Evolutionary conservation across 352 stramenopile species (phyloP).

Genomic region (Peronospora belbahrii): DNA sequence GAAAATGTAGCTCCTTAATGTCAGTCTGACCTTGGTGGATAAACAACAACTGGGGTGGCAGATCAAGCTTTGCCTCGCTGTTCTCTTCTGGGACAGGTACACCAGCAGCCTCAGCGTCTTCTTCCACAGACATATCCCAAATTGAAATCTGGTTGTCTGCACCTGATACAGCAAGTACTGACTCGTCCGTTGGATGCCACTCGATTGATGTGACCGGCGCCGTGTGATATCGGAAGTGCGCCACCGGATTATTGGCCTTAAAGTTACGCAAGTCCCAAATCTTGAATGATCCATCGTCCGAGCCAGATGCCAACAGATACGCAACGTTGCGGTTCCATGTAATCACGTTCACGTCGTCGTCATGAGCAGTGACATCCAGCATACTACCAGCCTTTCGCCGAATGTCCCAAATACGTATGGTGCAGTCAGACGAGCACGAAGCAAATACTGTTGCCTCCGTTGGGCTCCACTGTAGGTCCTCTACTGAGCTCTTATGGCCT

Average conservation of each 20-base stretch:
- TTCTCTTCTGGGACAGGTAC: conserved; percentile 33
- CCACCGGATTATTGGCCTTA: conserved; percentile 82
- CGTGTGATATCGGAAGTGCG: conserved; percentile 93
- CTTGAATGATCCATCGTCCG: conserved; percentile 96
- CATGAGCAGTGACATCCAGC: conserved; percentile 90
- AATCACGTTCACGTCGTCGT: conserved; percentile 98
- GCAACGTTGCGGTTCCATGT: conserved; percentile 96
- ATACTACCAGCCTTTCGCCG: conserved; percentile 90
- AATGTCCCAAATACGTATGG: conserved; percentile 96
- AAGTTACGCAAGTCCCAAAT: conserved; percentile 97
- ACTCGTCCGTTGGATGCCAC: conserved; percentile 99
- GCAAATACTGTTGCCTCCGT: conserved; percentile 95
- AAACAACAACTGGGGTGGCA: conserved; percentile 98
- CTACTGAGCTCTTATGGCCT: conserved; percentile 89
- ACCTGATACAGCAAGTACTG: conserved; percentile 90
- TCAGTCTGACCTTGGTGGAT: conserved; percentile 98
- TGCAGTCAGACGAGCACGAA: conserved; percentile 90
- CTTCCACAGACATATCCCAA: conserved; percentile 99
- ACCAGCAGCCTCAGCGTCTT: conserved; percentile 85
- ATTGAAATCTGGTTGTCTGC: conserved; percentile 96
- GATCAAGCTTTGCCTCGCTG: conserved; percentile 68
- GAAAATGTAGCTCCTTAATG: conserved; percentile 99
- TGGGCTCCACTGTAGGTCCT: conserved; percentile 98
- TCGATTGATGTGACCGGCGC: conserved; percentile 96
- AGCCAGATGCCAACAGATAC: conserved; percentile 95